phyloP scores from a whole-genome alignment of 495 filamentous ascomycete genomes.

The Xylaria palmicola region DNA sequence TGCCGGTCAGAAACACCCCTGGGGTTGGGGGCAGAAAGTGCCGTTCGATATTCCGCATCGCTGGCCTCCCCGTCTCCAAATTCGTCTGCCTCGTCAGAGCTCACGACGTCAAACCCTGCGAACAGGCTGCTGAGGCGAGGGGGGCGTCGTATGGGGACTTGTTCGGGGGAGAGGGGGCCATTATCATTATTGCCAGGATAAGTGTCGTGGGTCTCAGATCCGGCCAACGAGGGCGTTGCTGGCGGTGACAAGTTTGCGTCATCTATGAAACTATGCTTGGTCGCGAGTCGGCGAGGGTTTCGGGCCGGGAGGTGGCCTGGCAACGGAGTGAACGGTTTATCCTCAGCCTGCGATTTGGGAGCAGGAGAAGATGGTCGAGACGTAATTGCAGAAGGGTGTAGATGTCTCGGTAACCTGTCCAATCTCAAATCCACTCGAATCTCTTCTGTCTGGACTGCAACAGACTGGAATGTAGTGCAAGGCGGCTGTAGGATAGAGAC shows the following conservation, averaged over 20 bases:
- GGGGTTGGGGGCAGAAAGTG: constrained; percentile 60
- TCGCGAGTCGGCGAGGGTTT: constrained; percentile 51
- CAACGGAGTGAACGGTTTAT: constrained; percentile 46
- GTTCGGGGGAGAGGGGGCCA: constrained; percentile 65
- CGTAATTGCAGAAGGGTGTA: constrained; percentile 69
- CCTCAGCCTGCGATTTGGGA: constrained; percentile 29
- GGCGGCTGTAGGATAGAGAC: constrained; percentile 42
- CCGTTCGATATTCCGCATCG: constrained; percentile 63
- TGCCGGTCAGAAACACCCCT: constrained; percentile 30
- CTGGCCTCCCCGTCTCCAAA: constrained; percentile 61
- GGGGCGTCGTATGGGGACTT: constrained; percentile 62
- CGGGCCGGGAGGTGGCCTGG: constrained; percentile 51
- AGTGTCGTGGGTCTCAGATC: constrained; percentile 54
- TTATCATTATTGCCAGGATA: constrained; percentile 86
- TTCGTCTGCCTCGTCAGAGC: constrained; percentile 58
- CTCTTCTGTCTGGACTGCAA: constrained; percentile 85
- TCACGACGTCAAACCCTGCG: constrained; percentile 68
- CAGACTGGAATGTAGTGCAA: constrained; percentile 52
- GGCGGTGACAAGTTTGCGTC: constrained; percentile 51
- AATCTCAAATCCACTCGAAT: constrained; percentile 76
- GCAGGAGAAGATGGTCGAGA: constrained; percentile 55
- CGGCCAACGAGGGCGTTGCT: constrained; percentile 20
- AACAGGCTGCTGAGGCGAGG: constrained; percentile 81
- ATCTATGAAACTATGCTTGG: constrained; percentile 40
- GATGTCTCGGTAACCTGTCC: constrained; percentile 69